phyloP scores from a whole-genome alignment of 768 basidiomycete genomes.

The Lepiota brunneoincarnata region DNA sequence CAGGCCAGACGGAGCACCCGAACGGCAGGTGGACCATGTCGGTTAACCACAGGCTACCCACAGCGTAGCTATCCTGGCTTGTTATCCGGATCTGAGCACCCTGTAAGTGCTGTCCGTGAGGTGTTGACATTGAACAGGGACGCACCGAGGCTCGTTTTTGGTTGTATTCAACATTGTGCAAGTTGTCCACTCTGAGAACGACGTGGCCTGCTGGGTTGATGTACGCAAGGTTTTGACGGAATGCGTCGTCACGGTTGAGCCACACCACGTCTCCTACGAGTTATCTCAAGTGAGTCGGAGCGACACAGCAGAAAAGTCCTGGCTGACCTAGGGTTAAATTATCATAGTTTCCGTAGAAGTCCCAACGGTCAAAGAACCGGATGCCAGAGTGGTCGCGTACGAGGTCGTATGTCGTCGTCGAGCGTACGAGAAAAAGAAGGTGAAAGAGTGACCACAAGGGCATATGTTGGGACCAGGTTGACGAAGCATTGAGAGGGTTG shows the following conservation, averaged over 20 bases:
- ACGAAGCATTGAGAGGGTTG: no score
- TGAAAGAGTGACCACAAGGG: no score
- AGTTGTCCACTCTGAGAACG: constrained; percentile 74
- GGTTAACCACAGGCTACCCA: constrained; percentile 41
- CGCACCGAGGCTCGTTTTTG: constrained; percentile 57
- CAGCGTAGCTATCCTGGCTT: constrained; percentile 34
- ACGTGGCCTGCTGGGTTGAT: constrained; percentile 55
- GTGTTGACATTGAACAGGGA: neutral
- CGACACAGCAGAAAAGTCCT: neutral
- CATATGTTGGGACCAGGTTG: no score
- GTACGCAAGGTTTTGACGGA: constrained; percentile 43
- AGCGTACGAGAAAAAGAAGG: no score
- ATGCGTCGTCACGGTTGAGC: constrained; percentile 40
- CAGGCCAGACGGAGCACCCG: constrained; percentile 56
- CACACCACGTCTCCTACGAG: constrained; percentile 50
- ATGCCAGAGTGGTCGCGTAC: constrained; percentile 41
- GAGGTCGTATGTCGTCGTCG: constrained; percentile 27
- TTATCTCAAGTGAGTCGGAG: neutral
- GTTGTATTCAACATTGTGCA: constrained; percentile 44
- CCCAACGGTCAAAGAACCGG: constrained; percentile 49
- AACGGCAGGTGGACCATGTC: constrained; percentile 48
- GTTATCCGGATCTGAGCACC: constrained; percentile 39
- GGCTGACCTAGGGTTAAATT: constrained; percentile 38
- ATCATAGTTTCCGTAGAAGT: constrained; percentile 45
- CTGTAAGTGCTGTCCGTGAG: neutral